Evolutionary conservation across 345 rosid species (phyloP).

Genomic region (Eucalyptus guilfoylei): DNA sequence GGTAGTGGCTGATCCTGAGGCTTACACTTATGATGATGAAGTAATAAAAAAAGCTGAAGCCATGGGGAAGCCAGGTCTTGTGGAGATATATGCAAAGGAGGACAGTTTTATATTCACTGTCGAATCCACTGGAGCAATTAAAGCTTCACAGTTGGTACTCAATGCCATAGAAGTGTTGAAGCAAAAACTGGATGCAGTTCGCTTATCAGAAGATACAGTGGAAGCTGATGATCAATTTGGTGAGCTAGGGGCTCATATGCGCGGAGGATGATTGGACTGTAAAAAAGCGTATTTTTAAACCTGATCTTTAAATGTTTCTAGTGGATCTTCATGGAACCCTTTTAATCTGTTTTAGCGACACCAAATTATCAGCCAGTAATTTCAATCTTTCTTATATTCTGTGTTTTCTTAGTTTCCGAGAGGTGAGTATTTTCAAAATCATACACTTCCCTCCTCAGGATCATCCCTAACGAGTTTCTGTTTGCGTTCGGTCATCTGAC

Average conservation of each 20-base stretch:
- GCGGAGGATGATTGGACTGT: slow-evolving; percentile 48
- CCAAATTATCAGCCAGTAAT: not conserved
- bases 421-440: not conserved
- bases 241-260: slow-evolving; percentile 98
- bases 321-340: not conserved
- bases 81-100: slow-evolving; percentile 75
- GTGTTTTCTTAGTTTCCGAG: not conserved
- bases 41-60: slow-evolving; percentile 83
- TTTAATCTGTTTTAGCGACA: not conserved
- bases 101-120: slow-evolving; percentile 87
- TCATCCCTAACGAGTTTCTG: not conserved
- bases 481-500: not conserved
- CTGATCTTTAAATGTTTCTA: not conserved
- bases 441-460: not conserved
- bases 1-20: slow-evolving; percentile 73
- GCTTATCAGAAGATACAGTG: slow-evolving; percentile 84
- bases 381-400: not conserved
- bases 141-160: slow-evolving; percentile 79
- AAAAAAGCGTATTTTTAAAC: not conserved
- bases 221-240: slow-evolving; percentile 99
- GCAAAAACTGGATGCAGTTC: slow-evolving; percentile 89
- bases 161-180: slow-evolving; percentile 82
- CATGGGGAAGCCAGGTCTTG: slow-evolving; percentile 88
- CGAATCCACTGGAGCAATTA: slow-evolving; percentile 88
- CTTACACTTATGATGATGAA: slow-evolving; percentile 90